Percentiles rank a stretch among this genome's conserved stretches.
Evolutionary conservation across 176 grass and related monocot genomes (phyloP).

Genomic region (Carex myosuroides): DNA sequence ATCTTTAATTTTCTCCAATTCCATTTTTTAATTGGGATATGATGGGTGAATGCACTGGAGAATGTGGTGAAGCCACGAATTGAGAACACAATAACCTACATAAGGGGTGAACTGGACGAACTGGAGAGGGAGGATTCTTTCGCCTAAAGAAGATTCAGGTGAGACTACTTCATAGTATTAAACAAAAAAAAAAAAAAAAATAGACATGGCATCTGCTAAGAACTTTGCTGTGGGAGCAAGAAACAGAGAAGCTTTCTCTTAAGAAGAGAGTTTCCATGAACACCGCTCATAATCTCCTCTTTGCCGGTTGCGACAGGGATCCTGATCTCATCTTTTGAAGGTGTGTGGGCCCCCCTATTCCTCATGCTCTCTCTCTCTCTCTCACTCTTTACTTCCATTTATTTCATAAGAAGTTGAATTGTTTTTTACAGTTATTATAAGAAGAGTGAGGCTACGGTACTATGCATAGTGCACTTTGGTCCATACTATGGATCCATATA

Average conservation of each 20-base stretch:
- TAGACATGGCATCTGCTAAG: slow-evolving; percentile 22
- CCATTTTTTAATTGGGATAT: too few species aligned
- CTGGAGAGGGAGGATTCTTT: slow-evolving; percentile 87
- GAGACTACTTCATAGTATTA: too few species aligned
- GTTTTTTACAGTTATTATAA: background rate
- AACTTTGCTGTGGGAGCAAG: slow-evolving; percentile 42
- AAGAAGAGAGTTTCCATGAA: slow-evolving; percentile 49
- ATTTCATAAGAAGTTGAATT: background rate
- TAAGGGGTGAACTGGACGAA: slow-evolving; percentile 65
- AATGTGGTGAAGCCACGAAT: slow-evolving; percentile 60
- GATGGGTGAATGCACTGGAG: slow-evolving; percentile 60
- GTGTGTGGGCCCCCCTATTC: background rate
- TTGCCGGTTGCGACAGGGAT: slow-evolving; percentile 36
- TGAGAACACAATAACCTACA: slow-evolving; percentile 76
- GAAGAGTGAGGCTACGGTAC: background rate
- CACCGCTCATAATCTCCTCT: slow-evolving; percentile 39
- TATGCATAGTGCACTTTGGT: too few species aligned
- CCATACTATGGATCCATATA: too few species aligned
- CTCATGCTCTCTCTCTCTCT: too few species aligned
- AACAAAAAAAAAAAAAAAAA: too few species aligned
- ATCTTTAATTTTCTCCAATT: too few species aligned
- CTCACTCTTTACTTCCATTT: too few species aligned
- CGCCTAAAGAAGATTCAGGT: slow-evolving; percentile 65
- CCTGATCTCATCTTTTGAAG: slow-evolving; percentile 75
- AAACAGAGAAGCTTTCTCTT: slow-evolving; percentile 35